Conservation (phyloP, 2,329 filamentous ascomycete species). For the Fusarium oxysporum region DNA sequence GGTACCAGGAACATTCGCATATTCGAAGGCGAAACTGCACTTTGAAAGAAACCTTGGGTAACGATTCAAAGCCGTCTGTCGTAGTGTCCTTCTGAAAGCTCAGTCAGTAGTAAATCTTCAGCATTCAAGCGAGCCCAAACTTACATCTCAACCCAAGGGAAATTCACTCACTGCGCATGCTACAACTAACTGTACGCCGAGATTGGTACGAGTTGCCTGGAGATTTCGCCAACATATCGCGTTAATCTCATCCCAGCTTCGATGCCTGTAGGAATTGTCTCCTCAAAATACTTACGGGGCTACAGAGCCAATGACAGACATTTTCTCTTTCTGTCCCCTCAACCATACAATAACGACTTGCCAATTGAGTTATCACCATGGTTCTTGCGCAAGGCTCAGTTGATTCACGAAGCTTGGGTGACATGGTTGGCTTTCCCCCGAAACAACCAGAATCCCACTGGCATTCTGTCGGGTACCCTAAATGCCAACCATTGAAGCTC, state of each 20-base stretch:
- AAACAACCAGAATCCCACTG: background rate
- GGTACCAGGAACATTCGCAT: background rate
- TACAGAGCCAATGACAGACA: background rate
- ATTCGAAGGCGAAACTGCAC: background rate
- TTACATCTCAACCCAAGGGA: background rate
- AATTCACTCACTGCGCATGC: background rate
- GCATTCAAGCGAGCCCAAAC: background rate
- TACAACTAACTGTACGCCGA: background rate
- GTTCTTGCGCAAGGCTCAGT: background rate
- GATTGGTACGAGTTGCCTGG: background rate
- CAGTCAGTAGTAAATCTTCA: background rate
- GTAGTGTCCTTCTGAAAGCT: background rate
- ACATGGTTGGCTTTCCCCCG: background rate
- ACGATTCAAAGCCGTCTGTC: background rate
- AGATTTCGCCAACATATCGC: background rate
- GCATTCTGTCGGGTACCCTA: background rate
- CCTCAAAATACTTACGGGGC: no score
- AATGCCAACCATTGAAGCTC: background rate
- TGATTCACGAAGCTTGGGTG: background rate
- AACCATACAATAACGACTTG: background rate
- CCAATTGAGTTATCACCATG: background rate
- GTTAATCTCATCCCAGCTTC: background rate
- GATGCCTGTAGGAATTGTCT: background rate
- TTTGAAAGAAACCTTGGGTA: background rate
- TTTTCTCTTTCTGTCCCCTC: background rate